Percentiles rank a stretch among this genome's conserved stretches.
Evolutionary conservation across 1,139 yeast species (phyloP).

Genomic region (Pichia sp.): DNA sequence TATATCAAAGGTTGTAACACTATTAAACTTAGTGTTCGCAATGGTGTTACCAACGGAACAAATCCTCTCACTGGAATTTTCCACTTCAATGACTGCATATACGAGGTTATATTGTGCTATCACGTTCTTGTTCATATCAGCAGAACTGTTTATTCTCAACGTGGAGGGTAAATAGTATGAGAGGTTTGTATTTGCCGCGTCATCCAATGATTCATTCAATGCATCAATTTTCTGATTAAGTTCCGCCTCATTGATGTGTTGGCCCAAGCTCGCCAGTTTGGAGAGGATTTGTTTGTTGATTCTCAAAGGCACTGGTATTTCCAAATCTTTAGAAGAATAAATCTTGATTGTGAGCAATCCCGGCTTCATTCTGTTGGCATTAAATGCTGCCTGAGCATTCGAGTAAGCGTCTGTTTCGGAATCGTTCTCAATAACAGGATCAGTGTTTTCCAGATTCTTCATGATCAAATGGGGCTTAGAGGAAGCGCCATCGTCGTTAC

Average conservation of each 20-base stretch:
- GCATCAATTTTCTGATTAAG: conserved; percentile 34
- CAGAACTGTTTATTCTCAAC: conserved; percentile 38
- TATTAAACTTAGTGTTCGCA: conserved; percentile 67
- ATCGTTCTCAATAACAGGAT: conserved; percentile 23
- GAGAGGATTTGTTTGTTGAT: conserved; percentile 45
- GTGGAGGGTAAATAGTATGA: conserved; percentile 57
- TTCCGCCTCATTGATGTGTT: conserved; percentile 32
- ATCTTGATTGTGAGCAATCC: conserved; percentile 68
- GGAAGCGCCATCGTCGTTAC: too few relatives aligned
- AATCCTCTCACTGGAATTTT: conserved; percentile 42
- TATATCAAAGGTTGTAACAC: conserved; percentile 87
- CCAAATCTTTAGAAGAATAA: conserved; percentile 52
- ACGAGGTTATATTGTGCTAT: conserved; percentile 31
- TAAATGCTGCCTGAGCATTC: too few relatives aligned
- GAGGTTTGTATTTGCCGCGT: conserved; percentile 24
- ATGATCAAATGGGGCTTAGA: conserved; percentile 20
- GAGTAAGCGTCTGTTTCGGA: background rate
- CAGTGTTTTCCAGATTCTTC: conserved; percentile 24
- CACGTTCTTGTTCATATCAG: conserved; percentile 41
- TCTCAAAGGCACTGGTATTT: conserved; percentile 44
- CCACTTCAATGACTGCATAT: conserved; percentile 69
- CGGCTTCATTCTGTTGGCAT: conserved; percentile 32
- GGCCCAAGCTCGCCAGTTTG: conserved; percentile 38
- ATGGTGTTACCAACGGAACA: conserved; percentile 33
- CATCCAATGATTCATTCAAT: conserved; percentile 29